phyloP scores from a whole-genome alignment of 2,329 filamentous ascomycete species.

The Spiromastix sp. region DNA sequence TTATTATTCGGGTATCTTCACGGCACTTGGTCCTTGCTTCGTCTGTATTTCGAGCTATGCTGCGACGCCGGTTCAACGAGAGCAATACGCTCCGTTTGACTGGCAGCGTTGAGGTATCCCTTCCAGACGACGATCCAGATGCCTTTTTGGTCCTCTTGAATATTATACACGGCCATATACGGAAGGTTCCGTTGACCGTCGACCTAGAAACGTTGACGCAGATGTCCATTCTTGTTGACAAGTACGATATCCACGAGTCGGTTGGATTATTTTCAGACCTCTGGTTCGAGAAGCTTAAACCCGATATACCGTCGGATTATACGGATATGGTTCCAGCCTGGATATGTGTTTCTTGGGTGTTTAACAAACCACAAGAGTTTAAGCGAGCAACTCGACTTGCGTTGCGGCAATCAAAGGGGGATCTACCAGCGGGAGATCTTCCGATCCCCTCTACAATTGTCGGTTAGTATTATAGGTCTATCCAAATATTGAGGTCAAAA shows the following conservation, averaged over 20 bases:
- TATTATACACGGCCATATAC: slow-evolving; percentile 22
- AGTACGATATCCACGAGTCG: slow-evolving; percentile 12
- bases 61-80: slow-evolving; percentile 11
- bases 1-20: slow-evolving; percentile 11
- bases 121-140: slow-evolving; percentile 23
- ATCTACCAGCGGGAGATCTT: slow-evolving; percentile 7
- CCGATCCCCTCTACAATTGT: slow-evolving; percentile 11
- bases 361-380: slow-evolving; percentile 10
- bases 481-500: not conserved
- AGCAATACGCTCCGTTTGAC: slow-evolving; percentile 7
- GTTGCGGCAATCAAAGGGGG: slow-evolving; percentile 9
- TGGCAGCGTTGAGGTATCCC: slow-evolving; percentile 10
- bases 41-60: slow-evolving; percentile 13
- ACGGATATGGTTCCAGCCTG: slow-evolving; percentile 11
- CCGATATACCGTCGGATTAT: slow-evolving; percentile 8
- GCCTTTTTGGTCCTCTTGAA: slow-evolving; percentile 20
- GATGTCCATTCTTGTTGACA: slow-evolving; percentile 13
- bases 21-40: slow-evolving; percentile 13
- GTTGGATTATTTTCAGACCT: slow-evolving; percentile 11
- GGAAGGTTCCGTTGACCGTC: slow-evolving; percentile 13
- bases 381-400: slow-evolving; percentile 9
- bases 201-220: slow-evolving; percentile 10
- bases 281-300: slow-evolving; percentile 11
- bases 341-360: slow-evolving; percentile 13
- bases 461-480: slow-evolving; percentile 7